phyloP scores from a whole-genome alignment of 2,329 filamentous ascomycete species.

The Fonsecaea multimorphosa region DNA sequence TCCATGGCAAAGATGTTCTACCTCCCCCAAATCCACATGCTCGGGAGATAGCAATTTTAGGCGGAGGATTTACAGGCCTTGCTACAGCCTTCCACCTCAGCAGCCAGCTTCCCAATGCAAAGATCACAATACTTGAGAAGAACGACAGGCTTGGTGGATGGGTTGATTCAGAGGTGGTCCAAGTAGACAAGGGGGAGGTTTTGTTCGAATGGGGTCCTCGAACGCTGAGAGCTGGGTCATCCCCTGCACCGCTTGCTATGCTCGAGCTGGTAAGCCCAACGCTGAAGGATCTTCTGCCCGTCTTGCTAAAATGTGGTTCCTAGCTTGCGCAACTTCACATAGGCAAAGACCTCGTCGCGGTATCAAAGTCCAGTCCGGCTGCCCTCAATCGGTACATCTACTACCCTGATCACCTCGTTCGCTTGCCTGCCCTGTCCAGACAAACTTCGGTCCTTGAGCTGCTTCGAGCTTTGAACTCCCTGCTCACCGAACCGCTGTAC shows the following conservation, averaged over 20 bases:
- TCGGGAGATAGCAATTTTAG: conserved; percentile 69
- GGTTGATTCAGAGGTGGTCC: conserved; percentile 71
- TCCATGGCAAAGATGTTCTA: background rate
- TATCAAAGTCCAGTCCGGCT: conserved; percentile 57
- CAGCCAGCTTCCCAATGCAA: conserved; percentile 68
- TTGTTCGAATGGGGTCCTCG: conserved; percentile 85
- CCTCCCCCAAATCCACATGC: conserved; percentile 39
- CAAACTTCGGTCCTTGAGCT: conserved; percentile 41
- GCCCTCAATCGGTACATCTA: conserved; percentile 78
- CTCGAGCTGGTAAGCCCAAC: conserved; percentile 68
- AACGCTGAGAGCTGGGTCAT: conserved; percentile 65
- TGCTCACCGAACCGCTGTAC: conserved; percentile 64
- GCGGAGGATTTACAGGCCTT: conserved; percentile 83
- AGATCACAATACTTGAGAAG: conserved; percentile 82
- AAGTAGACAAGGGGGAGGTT: conserved; percentile 67
- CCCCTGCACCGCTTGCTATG: conserved; percentile 68
- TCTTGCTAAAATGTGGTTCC: conserved; percentile 12
- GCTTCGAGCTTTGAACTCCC: conserved; percentile 41
- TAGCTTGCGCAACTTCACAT: conserved; percentile 67
- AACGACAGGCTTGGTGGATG: conserved; percentile 77
- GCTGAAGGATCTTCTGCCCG: background rate
- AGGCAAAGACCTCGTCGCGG: conserved; percentile 62
- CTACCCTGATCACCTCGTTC: conserved; percentile 81
- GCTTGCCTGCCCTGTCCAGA: conserved; percentile 57
- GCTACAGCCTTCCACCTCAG: conserved; percentile 78